Evolutionary conservation across 2,329 filamentous ascomycete genomes (phyloP).

Genomic region (Fusarium secorum): DNA sequence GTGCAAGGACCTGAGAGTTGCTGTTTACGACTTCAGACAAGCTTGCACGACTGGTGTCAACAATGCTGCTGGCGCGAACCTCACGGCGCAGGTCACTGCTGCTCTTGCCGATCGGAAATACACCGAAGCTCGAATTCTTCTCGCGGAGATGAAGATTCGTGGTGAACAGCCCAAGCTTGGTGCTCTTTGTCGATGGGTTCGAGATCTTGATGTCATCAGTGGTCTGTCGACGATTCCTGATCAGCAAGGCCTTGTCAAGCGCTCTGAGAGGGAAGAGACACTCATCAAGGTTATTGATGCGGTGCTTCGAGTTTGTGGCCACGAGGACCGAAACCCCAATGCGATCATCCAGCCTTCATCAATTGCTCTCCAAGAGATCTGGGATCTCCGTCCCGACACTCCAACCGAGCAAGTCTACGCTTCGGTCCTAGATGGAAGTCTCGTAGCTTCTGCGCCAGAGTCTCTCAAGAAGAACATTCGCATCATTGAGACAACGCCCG

Average conservation of each 20-base stretch:
- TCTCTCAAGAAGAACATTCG: slow-evolving; percentile 56
- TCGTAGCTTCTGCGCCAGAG: slow-evolving; percentile 53
- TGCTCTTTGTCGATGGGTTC: slow-evolving; percentile 75
- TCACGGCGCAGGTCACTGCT: slow-evolving; percentile 71
- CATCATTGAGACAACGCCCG: slow-evolving; percentile 68
- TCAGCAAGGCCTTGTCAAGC: slow-evolving; percentile 48
- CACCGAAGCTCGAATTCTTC: slow-evolving; percentile 68
- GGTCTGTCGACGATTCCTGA: slow-evolving; percentile 66
- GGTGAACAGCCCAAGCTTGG: slow-evolving; percentile 71
- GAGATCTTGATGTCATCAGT: slow-evolving; percentile 73
- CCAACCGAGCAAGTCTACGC: slow-evolving; percentile 58
- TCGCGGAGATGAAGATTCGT: slow-evolving; percentile 76
- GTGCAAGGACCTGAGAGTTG: slow-evolving; percentile 71
- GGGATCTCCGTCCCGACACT: slow-evolving; percentile 62
- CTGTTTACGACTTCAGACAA: slow-evolving; percentile 74
- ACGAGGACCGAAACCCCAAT: slow-evolving; percentile 59
- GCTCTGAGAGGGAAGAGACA: slow-evolving; percentile 59
- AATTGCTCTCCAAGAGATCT: slow-evolving; percentile 66
- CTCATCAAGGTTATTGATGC: slow-evolving; percentile 69
- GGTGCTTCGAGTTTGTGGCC: slow-evolving; percentile 69
- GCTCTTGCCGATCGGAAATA: slow-evolving; percentile 72
- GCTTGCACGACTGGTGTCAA: slow-evolving; percentile 73
- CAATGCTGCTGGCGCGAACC: slow-evolving; percentile 66
- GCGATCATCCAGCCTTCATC: slow-evolving; percentile 46
- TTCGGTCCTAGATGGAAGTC: slow-evolving; percentile 66